These are phyloP conservation scores for Aspergillus transmontanensis DNA, from an alignment of 2,329 filamentous ascomycete genomes.

Conservation along the genomic window DNA sequence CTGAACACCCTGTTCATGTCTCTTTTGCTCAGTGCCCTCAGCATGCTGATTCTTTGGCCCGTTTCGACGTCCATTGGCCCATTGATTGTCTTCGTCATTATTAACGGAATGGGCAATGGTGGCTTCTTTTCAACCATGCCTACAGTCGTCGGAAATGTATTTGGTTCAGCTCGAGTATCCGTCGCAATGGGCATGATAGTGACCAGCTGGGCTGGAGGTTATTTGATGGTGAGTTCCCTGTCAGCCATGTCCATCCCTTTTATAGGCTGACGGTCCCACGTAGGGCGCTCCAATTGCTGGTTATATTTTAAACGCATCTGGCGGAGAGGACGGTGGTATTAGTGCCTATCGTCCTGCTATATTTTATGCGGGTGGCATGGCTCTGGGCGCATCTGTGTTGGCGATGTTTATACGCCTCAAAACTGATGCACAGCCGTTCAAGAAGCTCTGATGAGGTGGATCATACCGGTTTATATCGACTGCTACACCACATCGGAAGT, in stretches of 20 bases:
- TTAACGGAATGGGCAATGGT: conserved; percentile 64
- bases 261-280: neutral
- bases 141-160: conserved; percentile 62
- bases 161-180: conserved; percentile 57
- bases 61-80: conserved; percentile 58
- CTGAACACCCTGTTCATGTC: conserved; percentile 58
- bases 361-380: conserved; percentile 61
- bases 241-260: neutral
- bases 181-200: conserved; percentile 65
- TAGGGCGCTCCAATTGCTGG: conserved; percentile 62
- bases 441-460: conserved; percentile 33
- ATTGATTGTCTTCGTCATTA: conserved; percentile 58
- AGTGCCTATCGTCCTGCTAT: conserved; percentile 63
- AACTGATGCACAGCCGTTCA: conserved; percentile 41
- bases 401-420: conserved; percentile 49
- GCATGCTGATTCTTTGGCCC: conserved; percentile 65
- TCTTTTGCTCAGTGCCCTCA: conserved; percentile 56
- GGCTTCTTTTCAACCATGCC: conserved; percentile 67
- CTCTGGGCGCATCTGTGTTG: conserved; percentile 48
- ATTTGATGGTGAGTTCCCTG: conserved; percentile 55
- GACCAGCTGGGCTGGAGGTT: conserved; percentile 63
- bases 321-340: conserved; percentile 53
- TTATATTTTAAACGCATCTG: conserved; percentile 59
- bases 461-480: neutral
- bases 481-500: neutral